Base-by-base conservation (phyloP, 768 basidiomycete genomes). In the Cubamyces lactineus region DNA sequence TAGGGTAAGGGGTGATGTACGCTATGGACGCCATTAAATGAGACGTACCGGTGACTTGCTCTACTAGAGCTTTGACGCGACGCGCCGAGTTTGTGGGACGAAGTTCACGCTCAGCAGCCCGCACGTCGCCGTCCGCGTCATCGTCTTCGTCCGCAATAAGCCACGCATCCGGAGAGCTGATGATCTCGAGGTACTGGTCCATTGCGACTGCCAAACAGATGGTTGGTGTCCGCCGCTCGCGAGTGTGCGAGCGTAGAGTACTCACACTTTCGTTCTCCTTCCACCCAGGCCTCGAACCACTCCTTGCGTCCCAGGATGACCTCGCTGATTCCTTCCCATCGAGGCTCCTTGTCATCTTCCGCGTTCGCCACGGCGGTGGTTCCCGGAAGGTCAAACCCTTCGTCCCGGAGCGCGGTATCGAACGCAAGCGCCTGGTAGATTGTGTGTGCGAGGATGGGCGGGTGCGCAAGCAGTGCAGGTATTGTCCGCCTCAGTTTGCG, bases 241-340 rank as follows among this genome's bases (percentile, higher is more conserved):
- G 24, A 17, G 47, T 28, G 1, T 13, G 4, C 19, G 12, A n/a
- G 23, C 17, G 5, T 34, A 62, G 16, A 50, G 38, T 1, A 76
- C 94, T 69, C 70, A 95, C 96, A 98, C 68, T 85, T 82, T 68
- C 88, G 87, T 76, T 99, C 97, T 16, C 91, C 96, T 30, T 85
- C 82, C 38, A 97, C 73, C 97, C 97, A 99, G 3, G 85, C 82
- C 43, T 89, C 84, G 70, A 96, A 98, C 96, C 95, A 98, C 59
- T 92, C 89, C 54, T 84, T 81, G 62, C 87, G 85, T 7, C 87
- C 91, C 4, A 99, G 80, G 11, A 99, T 85, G 21, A 92, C 82
- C 24, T 88, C 87, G 65, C 91, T 89, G 39, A 94, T 77, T 0
- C 97, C 96, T 58, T 86, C 80, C 91, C 91, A 94, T 26, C 77